Evolutionary conservation across 2,329 filamentous ascomycete genomes (phyloP).

Genomic region (Talaromyces sp.): DNA sequence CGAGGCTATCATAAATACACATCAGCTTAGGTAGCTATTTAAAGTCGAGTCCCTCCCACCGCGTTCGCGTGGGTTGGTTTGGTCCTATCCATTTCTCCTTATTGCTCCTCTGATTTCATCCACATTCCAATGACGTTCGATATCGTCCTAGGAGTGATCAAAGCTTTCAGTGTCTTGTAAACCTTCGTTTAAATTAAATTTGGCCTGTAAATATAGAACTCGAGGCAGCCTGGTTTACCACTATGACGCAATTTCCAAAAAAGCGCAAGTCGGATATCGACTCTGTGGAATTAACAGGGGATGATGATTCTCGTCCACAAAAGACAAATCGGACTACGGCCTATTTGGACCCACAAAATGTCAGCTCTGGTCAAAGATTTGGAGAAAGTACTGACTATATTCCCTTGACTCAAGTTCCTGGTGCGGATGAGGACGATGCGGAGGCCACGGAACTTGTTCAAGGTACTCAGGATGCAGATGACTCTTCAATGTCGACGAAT

Average conservation of each 20-base stretch:
- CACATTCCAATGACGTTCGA: neutral
- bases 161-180: too few relatives aligned
- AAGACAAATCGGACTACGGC: constrained; percentile 8
- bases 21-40: too few relatives aligned
- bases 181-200: too few relatives aligned
- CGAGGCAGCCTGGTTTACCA: neutral
- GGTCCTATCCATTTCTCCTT: neutral
- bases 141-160: neutral
- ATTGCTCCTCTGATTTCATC: neutral
- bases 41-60: neutral
- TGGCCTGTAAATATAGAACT: neutral
- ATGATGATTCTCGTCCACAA: neutral
- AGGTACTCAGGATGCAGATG: constrained; percentile 38
- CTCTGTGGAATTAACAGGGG: constrained; percentile 11
- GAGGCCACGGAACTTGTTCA: constrained; percentile 36
- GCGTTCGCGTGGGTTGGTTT: neutral
- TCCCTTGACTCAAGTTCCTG: constrained; percentile 33
- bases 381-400: constrained; percentile 32
- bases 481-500: constrained; percentile 36
- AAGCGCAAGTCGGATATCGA: constrained; percentile 19
- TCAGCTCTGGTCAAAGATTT: constrained; percentile 30
- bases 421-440: constrained; percentile 42
- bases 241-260: constrained; percentile 10
- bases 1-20: too few relatives aligned
- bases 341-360: neutral